Base-by-base conservation (phyloP, 2,329 filamentous ascomycete species). In the Fusarium heterosporum region DNA sequence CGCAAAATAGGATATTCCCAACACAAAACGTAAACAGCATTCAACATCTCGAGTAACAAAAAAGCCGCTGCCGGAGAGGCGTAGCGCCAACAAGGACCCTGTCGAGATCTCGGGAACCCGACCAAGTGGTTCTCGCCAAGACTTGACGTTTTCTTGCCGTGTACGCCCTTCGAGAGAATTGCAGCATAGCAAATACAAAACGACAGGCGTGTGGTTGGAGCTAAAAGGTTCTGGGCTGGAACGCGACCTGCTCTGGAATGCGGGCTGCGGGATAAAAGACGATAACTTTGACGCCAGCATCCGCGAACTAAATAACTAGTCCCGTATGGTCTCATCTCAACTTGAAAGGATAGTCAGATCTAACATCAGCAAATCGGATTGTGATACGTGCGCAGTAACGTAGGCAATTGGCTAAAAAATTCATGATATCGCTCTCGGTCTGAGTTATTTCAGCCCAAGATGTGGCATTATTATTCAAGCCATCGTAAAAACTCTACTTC, bases 41-140 rank as follows among this genome's bases (percentile, higher is more conserved):
- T 36, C 16, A 13, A n/a, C 32, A 40, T 34, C 8, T 16, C 9
- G 10, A 54, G 41, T 22, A 19, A 10, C 14, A 30, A 26, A 49
- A 58, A 34, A 22, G 39, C 39, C 26, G 14, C 26, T 48, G 45
- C 53, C 19, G 11, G 36, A n/a, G 36, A 63, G 49, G 53, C 48
- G 58, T 58, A 53, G 55, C 55, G 57, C 57, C 55, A 66, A 43
- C 19, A n/a, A 58, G 46, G 55, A 61, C 51, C 43, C 42, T 61
- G 53, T 47, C 39, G 28, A 53, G 32, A 55, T 52, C 45, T 61
- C 53, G 41, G 26, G 43, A 53, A 57, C 40, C 66, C 59, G 43
- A 43, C 34, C 49, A 34, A 49, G 16, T 19, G 64, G 61, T 61
- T 64, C 39, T 53, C 53, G 55, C 61, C 46, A 63, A 56, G 62